Base-by-base conservation (phyloP, 2,329 filamentous ascomycete species). In the Colletotrichum camelliae region DNA sequence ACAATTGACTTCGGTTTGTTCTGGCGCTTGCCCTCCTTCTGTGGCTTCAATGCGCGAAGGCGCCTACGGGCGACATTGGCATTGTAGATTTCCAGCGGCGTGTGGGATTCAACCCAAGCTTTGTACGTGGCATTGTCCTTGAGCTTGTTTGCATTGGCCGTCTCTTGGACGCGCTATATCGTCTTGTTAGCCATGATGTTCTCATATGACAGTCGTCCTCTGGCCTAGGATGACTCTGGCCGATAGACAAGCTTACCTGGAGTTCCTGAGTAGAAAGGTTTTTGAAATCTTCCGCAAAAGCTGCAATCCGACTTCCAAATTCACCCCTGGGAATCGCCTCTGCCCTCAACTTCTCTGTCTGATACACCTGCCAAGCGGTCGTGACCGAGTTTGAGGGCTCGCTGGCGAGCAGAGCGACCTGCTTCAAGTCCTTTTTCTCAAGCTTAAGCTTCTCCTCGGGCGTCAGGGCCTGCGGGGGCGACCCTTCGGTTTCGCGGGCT, bases 51-150 rank as follows among this genome's bases (percentile, higher is more conserved):
- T n/a, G 27, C n/a, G 69, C 80, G 84, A 62, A 92, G 85, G 31
- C 76, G 77, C 9, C 61, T 77, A 72, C 90, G 90, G 27, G 89
- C 88, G 4, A 76, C 77, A 84, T 90, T 91, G 76, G 90, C 89
- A 4, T 82, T 76, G 64, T 80, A 77, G 69, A 91, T 87, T 35
- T 84, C 81, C 67, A 81, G 79, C 4, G 83, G 81, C 5, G 86
- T 81, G 78, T 87, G 80, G 33, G 81, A 82, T 75, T 87, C 83
- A n/a, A 91, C 81, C 90, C 90, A 92, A 18, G 84, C 81, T 81
- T 87, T 85, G 79, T 84, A 84, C 21, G 81, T 78, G 10, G 81
- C 83, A 10, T 81, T 78, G 79, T 90, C 90, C 78, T 78, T 76
- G 24, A 79, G 77, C 64, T 82, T 83, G 83, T 91, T 91, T 77